Percentiles rank a stretch among this genome's conserved stretches.
These are phyloP conservation scores for Falciphora oryzae DNA, from an alignment of 2,329 filamentous ascomycete genomes.

Conservation along the genomic window DNA sequence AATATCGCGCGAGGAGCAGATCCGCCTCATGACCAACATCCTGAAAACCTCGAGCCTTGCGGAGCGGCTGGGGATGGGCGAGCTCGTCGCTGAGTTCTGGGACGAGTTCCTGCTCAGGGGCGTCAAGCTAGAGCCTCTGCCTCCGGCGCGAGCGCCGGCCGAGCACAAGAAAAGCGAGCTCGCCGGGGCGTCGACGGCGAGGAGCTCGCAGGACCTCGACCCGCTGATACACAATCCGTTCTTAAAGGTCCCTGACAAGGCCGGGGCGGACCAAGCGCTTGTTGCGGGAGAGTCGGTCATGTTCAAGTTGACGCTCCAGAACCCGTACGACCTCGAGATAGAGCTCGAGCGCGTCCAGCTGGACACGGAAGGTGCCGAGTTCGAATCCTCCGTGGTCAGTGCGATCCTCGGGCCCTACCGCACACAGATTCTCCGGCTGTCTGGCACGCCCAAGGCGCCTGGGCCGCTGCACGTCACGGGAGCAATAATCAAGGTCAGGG, in stretches of 20 bases:
- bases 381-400: conserved; percentile 59
- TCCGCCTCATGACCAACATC: conserved; percentile 78
- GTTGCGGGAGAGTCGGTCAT: conserved; percentile 72
- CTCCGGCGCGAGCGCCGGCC: conserved; percentile 55
- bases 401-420: conserved; percentile 74
- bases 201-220: conserved; percentile 58
- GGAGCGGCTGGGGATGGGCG: conserved; percentile 62
- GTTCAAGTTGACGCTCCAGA: conserved; percentile 82
- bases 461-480: conserved; percentile 71
- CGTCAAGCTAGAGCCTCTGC: conserved; percentile 61
- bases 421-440: conserved; percentile 70
- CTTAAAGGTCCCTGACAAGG: conserved; percentile 58
- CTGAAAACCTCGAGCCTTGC: conserved; percentile 76
- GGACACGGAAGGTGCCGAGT: conserved; percentile 65
- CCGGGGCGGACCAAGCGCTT: conserved; percentile 59
- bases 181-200: conserved; percentile 42
- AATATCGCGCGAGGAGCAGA: conserved; percentile 76
- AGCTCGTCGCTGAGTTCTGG: conserved; percentile 81
- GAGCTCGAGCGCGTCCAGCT: conserved; percentile 79
- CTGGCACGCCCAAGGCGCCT: conserved; percentile 58
- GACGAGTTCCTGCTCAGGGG: conserved; percentile 88
- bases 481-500: conserved; percentile 71
- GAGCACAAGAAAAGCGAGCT: conserved; percentile 55
- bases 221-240: conserved; percentile 97
- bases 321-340: conserved; percentile 88